Evolutionary conservation across 495 filamentous ascomycete species (phyloP).

Genomic region (Aspergillus incahuasiensis): DNA sequence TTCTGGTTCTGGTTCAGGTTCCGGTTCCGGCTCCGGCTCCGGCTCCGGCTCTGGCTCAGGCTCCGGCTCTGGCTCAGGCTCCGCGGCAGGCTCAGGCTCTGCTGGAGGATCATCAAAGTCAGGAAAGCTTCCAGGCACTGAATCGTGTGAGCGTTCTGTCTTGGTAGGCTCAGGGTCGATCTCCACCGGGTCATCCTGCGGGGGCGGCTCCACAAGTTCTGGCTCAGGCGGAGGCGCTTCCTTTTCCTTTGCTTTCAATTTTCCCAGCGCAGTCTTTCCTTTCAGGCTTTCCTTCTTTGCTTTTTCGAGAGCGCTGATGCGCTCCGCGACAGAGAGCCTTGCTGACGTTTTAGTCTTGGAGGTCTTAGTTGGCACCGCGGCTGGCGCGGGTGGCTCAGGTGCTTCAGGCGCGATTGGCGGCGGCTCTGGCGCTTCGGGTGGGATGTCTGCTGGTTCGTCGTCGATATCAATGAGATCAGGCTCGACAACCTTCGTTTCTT

Average conservation of each 20-base stretch:
- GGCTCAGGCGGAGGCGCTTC: conserved; percentile 15
- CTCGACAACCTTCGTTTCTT: conserved; percentile 23
- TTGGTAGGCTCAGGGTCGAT: conserved; percentile 21
- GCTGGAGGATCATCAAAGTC: conserved; percentile 22
- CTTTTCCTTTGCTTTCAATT: conserved; percentile 28
- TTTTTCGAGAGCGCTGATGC: conserved; percentile 45
- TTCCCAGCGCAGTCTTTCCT: conserved; percentile 26
- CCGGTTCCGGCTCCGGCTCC: conserved; percentile 7
- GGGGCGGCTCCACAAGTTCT: conserved; percentile 17
- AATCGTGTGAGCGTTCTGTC: conserved; percentile 29
- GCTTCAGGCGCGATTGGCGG: conserved; percentile 27
- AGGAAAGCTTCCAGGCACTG: conserved; percentile 42
- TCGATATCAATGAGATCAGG: conserved; percentile 32
- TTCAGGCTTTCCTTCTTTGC: conserved; percentile 39
- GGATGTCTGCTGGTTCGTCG: conserved; percentile 23
- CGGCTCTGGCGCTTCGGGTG: conserved; percentile 24
- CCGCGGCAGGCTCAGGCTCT: conserved; percentile 21
- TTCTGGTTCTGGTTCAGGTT: conserved; percentile 7
- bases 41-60: conserved; percentile 5
- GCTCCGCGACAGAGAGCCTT: conserved; percentile 44
- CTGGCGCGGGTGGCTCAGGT: conserved; percentile 32
- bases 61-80: neutral
- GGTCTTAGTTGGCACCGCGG: conserved; percentile 29
- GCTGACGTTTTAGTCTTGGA: conserved; percentile 41
- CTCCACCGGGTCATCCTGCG: conserved; percentile 5